A percentile compares a stretch with the other conserved stretches of the same genome.
These are phyloP conservation scores for Tuber brumale DNA, from an alignment of 495 filamentous ascomycete genomes.

Conservation along the genomic window DNA sequence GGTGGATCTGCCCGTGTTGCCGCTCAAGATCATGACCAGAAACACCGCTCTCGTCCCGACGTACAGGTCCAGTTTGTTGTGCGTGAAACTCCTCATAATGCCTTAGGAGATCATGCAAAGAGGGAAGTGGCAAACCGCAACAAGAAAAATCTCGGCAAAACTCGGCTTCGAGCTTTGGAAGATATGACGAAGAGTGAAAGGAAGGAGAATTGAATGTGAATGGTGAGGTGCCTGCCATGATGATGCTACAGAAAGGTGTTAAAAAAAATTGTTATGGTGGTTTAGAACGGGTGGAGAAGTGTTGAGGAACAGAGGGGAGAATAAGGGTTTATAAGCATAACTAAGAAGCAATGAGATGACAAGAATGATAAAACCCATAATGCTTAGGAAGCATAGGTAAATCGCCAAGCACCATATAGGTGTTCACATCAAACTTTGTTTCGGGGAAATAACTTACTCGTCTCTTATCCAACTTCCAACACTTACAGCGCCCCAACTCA, in stretches of 20 bases:
- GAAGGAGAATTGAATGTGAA: conserved; percentile 86
- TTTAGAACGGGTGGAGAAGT: conserved; percentile 33
- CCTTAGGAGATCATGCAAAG: conserved; percentile 87
- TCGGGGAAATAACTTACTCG: conserved; percentile 65
- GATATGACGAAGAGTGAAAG: conserved; percentile 93
- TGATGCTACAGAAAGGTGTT: conserved; percentile 58
- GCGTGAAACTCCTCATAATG: conserved; percentile 95
- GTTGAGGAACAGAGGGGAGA: conserved; percentile 14
- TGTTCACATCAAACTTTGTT: conserved; percentile 19
- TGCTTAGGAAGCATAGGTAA: conserved; percentile 23
- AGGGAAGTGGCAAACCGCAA: conserved; percentile 78
- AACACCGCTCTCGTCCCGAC: conserved; percentile 41
- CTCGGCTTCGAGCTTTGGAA: conserved; percentile 93
- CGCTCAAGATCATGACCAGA: conserved; percentile 36
- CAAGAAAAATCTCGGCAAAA: conserved; percentile 96
- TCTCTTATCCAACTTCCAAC: conserved; percentile 95
- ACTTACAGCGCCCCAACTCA: conserved; percentile 97
- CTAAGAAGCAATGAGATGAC: conserved; percentile 38
- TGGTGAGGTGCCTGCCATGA: conserved; percentile 93
- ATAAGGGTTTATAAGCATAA: conserved; percentile 23
- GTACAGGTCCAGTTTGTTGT: conserved; percentile 39
- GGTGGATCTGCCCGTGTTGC: conserved; percentile 36
- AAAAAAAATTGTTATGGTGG: conserved; percentile 38
- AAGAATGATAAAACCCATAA: conserved; percentile 12
- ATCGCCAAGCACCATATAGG: conserved; percentile 18